Evolutionary conservation across 345 rosid genomes (phyloP), one percentile per base, ranked within the genome.

Genomic region (Physaria fendleri): DNA sequence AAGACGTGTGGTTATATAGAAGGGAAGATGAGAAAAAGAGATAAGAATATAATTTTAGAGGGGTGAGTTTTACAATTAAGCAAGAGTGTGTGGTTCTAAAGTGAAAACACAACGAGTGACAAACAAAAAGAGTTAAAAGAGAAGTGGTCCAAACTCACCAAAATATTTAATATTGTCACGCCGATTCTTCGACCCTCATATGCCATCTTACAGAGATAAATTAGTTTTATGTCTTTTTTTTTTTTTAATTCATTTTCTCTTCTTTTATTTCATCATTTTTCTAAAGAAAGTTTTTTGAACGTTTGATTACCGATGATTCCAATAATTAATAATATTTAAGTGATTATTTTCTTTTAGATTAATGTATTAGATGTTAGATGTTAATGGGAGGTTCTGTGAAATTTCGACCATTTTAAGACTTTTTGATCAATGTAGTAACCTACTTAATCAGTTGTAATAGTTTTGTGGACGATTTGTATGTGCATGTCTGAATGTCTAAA

Each of bases 131-230:
- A 62, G 73, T 69, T 62, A 71, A 71, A 71, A 63, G 58, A 49
- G 58, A 56, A 50, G 74, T 71, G 74, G 74, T 71, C 74, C 74
- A 71, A 71, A 71, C 70, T 56, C 46, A 62, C 64, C 64, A 63
- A 47, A 56, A 70, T 50, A 70, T 70, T 70, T 59, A 70, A 70
- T 70, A 70, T 56, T 70, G 64, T 70, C 74, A 70, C 74, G 69
- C 74, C 69, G 64, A 70, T 62, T 63, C 64, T 63, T 59, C 64
- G 18, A 62, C 33, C 58, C 74, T 56, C 59, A 69, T 62, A 56
- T 53, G 24, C 49, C 45, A n/a, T 62, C 57, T 54, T 55, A 45
- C 48, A 55, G 5, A 66, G 66, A 69, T 56, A 37, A 56, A 37
- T 63, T 70, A 47, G 69, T 48, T 63, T 61, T 62, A n/a, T 46